Conservation (phyloP, 257 asterid genomes). For the Rauvolfia tetraphylla region DNA sequence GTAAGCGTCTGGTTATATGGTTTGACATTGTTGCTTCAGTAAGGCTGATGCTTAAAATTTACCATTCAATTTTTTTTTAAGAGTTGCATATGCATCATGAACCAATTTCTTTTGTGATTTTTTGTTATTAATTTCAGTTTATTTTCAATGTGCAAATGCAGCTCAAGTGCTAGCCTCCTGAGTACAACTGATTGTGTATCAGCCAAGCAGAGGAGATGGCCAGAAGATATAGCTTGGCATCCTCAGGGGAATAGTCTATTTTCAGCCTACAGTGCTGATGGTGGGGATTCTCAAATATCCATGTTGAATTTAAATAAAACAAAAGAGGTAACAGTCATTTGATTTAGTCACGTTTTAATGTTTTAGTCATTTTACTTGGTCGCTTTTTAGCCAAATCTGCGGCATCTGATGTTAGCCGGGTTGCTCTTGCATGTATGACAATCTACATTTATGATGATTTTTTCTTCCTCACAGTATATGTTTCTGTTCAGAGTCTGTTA, state of each 20-base stretch:
- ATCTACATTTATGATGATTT: not conserved
- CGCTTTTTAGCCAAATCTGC: not conserved
- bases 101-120: conserved; percentile 1
- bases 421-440: not conserved
- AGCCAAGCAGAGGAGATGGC: conserved; percentile 81
- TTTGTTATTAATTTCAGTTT: conserved; percentile 19
- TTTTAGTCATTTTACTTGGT: not conserved
- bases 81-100: not conserved
- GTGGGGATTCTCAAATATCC: conserved; percentile 80
- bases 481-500: not conserved
- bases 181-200: conserved; percentile 69
- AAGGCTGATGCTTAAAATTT: not conserved
- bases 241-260: conserved; percentile 69
- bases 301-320: conserved; percentile 56
- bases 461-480: not conserved
- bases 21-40: conserved; percentile 3
- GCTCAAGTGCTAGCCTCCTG: conserved; percentile 62
- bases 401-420: not conserved
- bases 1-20: conserved; percentile 33
- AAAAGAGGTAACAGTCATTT: conserved; percentile 44
- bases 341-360: not conserved
- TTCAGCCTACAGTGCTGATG: conserved; percentile 79
- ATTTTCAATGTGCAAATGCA: conserved; percentile 36
- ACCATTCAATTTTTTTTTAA: not conserved
- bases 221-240: conserved; percentile 98